Base-by-base conservation (phyloP, 2,329 filamentous ascomycete species). In the Fusarium caatingaense region DNA sequence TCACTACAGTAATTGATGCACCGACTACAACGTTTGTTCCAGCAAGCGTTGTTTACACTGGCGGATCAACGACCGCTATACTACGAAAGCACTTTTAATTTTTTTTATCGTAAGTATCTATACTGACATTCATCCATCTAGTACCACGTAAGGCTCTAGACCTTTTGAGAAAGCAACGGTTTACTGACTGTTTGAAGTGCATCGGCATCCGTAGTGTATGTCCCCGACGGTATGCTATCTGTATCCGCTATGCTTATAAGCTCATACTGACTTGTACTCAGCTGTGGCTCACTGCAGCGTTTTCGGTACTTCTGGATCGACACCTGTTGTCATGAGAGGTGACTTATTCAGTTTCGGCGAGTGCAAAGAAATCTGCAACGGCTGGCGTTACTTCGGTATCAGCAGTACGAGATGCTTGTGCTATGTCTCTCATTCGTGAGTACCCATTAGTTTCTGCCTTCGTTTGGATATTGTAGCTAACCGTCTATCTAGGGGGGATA, bases 221-320 rank as follows among this genome's bases (percentile, higher is more conserved):
- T 56, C 1, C 54, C 54, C 2, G 3, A 9, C 11, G 5, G 55
- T 57, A 25, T 18, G 16, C 8, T n/a, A 12, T 6, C 18, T 28
- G 1, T 20, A 11, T 1, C 4, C 6, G 4, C 11, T 1, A 30
- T 21, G 6, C 2, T 1, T 3, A 6, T 11, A 1, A 16, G 16
- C 5, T 18, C 4, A 0, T 7, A 10, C 8, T 44, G 3, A 55
- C 21, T 15, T 4, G 0, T 11, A 0, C 3, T 9, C 9, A 55
- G 37, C 5, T 5, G 49, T 45, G 28, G 21, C 28, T 8, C 48
- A 55, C n/a, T 55, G 56, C 13, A 1, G 4, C 4, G 25, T 59
- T 12, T 3, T 34, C 3, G 56, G 56, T 11, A 46, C 16, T 6
- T 20, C 25, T 1, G 44, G 10, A n/a, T 27, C 23, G 2, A 28